Conservation (phyloP, 257 asterid species). For the Solanum boliviense region DNA sequence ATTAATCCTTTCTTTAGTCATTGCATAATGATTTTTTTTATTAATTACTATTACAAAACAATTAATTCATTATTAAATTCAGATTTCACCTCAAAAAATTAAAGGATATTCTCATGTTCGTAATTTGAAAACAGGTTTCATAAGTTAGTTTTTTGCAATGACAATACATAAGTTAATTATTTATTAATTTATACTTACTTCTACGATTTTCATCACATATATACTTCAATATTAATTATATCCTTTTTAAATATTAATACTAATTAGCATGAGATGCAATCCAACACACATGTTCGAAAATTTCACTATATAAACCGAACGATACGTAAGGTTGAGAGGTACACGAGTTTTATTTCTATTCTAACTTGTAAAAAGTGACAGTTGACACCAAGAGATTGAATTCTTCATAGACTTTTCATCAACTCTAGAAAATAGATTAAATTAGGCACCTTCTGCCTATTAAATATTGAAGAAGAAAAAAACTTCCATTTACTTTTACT, state of each 20-base stretch:
- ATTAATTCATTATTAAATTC: not conserved
- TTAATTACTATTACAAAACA: not conserved
- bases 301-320: not conserved
- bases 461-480: no score
- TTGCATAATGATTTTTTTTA: not conserved
- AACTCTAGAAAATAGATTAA: not conserved
- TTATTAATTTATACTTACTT: no score
- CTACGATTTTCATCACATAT: not conserved
- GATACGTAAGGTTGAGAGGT: not conserved
- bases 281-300: no score
- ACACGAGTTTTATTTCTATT: not conserved
- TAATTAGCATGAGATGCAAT: not conserved
- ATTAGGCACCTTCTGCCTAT: not conserved
- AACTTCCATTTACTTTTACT: not conserved
- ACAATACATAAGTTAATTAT: no score
- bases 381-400: not conserved
- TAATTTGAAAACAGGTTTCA: no score
- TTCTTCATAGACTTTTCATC: not conserved
- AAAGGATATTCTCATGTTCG: not conserved
- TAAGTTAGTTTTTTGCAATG: no score
- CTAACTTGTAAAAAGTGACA: not conserved
- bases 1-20: not conserved
- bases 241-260: no score
- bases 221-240: no score
- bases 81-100: not conserved